Base-by-base conservation (phyloP, 2,329 filamentous ascomycete genomes). In the Meredithiella fracta region DNA sequence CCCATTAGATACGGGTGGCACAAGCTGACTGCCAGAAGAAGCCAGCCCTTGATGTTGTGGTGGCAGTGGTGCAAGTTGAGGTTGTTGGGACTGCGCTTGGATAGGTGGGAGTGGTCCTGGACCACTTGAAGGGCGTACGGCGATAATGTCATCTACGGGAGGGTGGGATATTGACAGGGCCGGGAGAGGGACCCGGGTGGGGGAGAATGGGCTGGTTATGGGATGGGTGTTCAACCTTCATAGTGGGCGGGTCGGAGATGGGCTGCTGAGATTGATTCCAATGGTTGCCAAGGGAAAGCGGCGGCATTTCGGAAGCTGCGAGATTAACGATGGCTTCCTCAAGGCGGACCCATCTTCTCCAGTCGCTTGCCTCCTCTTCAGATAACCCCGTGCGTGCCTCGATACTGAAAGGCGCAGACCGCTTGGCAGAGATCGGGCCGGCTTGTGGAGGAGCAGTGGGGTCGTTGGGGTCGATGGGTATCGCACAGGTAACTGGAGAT, bases 261-360 rank as follows among this genome's bases (percentile, higher is more conserved):
- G 50, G 31, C 50, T 52, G 50, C 20, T 5, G 29, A 34, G 50
- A 22, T 9, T 38, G 29, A 38, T 59, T 8, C 63, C 64, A n/a
- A 29, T 50, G 60, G 40, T 15, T 51, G 11, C 23, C 58, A 23
- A 56, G 38, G 22, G 47, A 55, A 31, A 51, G 53, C 3, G 51
- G 51, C 22, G 40, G 42, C 56, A 55, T 34, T 14, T 53, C 56
- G n/a, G 29, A 50, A 15, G 42, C 26, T 17, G 31, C 52, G 14
- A 59, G 44, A 17, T 59, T 40, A 7, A 49, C 5, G 23, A 59
- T 54, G 50, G 57, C 57, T 8, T 64, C 73, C 63, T 92, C 83
- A 14, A 94, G 72, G 59, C 78, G 77, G 22, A 80, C 78, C 90
- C 90, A 96, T 1, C 86, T 86, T 53, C 82, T 80, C 86, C 87